These are phyloP conservation scores for Alternaria triticina DNA, from an alignment of 2,329 filamentous ascomycete species.

Conservation along the genomic window DNA sequence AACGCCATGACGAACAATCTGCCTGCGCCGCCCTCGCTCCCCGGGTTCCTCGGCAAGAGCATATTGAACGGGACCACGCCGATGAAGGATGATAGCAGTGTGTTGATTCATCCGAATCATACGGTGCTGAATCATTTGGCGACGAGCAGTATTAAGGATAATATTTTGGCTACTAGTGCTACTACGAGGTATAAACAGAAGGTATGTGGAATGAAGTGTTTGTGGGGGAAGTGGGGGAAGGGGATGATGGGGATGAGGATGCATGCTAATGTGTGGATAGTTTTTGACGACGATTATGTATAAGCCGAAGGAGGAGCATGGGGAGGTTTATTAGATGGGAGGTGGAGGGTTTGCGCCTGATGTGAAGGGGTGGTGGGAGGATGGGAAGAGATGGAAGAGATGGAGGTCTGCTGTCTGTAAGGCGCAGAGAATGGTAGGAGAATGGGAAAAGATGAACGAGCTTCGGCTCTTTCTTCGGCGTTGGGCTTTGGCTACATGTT, in stretches of 20 bases:
- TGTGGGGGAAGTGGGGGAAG: not conserved
- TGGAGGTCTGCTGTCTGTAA: too few relatives aligned
- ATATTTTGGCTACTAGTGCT: constrained; percentile 90
- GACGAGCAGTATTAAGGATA: constrained; percentile 97
- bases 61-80: constrained; percentile 90
- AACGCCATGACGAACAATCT: constrained; percentile 77
- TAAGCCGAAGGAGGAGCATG: constrained; percentile 73
- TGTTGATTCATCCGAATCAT: constrained; percentile 95
- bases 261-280: constrained; percentile 55
- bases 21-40: constrained; percentile 82
- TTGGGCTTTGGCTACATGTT: not conserved
- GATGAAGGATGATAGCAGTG: constrained; percentile 98
- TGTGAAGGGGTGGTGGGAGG: not conserved
- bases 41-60: constrained; percentile 90
- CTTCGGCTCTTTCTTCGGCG: not conserved
- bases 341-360: not conserved
- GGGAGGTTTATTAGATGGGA: not conserved
- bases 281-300: constrained; percentile 98
- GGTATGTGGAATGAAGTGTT: constrained; percentile 56
- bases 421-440: not conserved
- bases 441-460: not conserved
- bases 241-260: constrained; percentile 12
- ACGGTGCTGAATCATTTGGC: constrained; percentile 95
- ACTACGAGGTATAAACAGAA: constrained; percentile 98
- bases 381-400: not conserved